phyloP scores from a whole-genome alignment of 2,329 filamentous ascomycete species.

The Neurospora sp. region DNA sequence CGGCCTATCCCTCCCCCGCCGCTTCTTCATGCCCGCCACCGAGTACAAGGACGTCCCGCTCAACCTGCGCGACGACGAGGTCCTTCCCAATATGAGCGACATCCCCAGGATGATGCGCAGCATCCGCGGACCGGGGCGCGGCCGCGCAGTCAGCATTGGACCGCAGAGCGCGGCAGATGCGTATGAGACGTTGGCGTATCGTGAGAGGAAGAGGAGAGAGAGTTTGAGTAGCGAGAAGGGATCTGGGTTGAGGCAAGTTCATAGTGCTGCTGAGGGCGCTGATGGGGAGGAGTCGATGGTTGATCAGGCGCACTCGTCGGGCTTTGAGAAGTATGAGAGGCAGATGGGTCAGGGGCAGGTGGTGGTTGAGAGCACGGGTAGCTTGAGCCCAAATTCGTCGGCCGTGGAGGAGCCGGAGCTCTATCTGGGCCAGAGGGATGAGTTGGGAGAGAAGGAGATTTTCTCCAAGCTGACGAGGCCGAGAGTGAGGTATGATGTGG shows the following conservation, averaged over 20 bases:
- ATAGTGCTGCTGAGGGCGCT: conserved; percentile 14
- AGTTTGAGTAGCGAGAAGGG: conserved; percentile 40
- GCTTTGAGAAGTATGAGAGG: conserved; percentile 51
- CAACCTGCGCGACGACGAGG: conserved; percentile 64
- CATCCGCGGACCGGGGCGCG: conserved; percentile 67
- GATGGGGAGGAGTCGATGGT: conserved; percentile 17
- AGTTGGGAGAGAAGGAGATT: conserved; percentile 62
- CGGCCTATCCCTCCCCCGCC: conserved; percentile 71
- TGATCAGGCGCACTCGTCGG: conserved; percentile 30
- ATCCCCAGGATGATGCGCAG: conserved; percentile 73
- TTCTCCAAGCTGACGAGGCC: conserved; percentile 78
- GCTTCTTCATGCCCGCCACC: conserved; percentile 84
- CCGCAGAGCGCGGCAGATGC: conserved; percentile 94
- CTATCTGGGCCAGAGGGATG: conserved; percentile 34
- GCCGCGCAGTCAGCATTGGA: conserved; percentile 77
- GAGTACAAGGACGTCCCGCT: conserved; percentile 82
- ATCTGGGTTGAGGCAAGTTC: conserved; percentile 28
- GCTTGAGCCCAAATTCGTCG: conserved; percentile 18
- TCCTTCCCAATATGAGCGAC: conserved; percentile 82
- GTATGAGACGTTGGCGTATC: conserved; percentile 88
- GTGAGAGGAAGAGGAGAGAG: conserved; percentile 53
- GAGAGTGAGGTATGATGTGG: conserved; percentile 92
- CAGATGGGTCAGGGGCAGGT: conserved; percentile 62
- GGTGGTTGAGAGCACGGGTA: conserved; percentile 23
- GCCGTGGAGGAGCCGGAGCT: conserved; percentile 26